Conservation (phyloP, 768 basidiomycete genomes). For the Gloeophyllum trabeum region DNA sequence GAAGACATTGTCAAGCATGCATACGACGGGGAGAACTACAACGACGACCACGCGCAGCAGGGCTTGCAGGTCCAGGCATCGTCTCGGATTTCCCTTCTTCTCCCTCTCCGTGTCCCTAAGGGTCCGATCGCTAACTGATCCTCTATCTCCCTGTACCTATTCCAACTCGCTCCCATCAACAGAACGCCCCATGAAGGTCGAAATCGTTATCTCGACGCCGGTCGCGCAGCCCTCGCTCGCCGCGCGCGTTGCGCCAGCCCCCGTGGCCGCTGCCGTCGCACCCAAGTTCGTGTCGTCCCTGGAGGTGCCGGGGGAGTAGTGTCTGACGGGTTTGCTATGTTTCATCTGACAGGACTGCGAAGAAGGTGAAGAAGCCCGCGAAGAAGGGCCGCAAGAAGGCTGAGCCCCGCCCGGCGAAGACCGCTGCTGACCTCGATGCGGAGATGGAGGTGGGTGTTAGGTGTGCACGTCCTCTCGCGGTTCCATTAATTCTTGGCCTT, state of each 20-base stretch:
- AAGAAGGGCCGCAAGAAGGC: background rate
- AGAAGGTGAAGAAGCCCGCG: background rate
- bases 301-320: background rate
- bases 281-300: background rate
- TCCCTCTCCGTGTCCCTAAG: no score
- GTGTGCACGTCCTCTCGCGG: background rate
- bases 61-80: no score
- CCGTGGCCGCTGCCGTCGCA: background rate
- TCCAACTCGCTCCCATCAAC: conserved; percentile 9
- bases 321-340: background rate
- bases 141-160: background rate
- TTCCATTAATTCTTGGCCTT: background rate
- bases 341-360: background rate
- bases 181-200: conserved; percentile 97
- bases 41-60: no score
- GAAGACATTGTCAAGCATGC: no score
- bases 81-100: no score
- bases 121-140: no score
- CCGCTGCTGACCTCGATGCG: background rate
- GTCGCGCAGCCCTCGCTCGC: conserved; percentile 47
- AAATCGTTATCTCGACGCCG: conserved; percentile 81
- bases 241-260: conserved; percentile 45
- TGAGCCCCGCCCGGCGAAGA: background rate
- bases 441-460: background rate
- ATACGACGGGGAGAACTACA: no score